Percentiles rank a stretch among this genome's conserved stretches.
phyloP scores from a whole-genome alignment of 75 land plant species.

The Pinus taeda region DNA sequence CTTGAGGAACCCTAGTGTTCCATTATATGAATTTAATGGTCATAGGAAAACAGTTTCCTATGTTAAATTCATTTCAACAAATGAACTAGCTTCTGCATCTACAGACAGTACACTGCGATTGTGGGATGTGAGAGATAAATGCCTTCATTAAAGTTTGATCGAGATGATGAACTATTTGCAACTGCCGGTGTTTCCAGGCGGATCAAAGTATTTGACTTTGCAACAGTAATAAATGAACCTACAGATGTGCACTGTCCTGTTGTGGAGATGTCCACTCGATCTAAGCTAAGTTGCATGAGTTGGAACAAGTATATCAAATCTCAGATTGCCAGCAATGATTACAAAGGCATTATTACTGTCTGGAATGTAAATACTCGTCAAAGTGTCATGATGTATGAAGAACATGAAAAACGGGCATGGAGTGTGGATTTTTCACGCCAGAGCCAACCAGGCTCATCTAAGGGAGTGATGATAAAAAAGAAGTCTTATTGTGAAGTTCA shows the following conservation, averaged over 20 bases:
- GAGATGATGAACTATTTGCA: conserved; percentile 98
- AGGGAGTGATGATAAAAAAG: conserved; percentile 99
- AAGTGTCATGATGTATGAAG: too few relatives aligned
- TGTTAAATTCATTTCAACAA: too few relatives aligned
- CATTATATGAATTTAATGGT: too few relatives aligned
- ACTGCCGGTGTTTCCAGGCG: conserved; percentile 98
- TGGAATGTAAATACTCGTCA: conserved; percentile 97
- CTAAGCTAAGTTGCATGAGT: conserved; percentile 93
- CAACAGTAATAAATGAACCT: conserved; percentile 89
- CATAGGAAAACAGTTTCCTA: too few relatives aligned
- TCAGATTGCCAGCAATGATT: conserved; percentile 96
- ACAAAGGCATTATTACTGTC: conserved; percentile 96
- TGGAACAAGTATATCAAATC: conserved; percentile 90
- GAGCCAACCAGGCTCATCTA: conserved; percentile 95
- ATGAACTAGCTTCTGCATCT: too few relatives aligned
- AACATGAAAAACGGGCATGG: too few relatives aligned
- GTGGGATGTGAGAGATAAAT: too few relatives aligned
- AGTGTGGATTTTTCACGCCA: conserved; percentile 95
- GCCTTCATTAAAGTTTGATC: too few relatives aligned
- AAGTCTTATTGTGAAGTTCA: too few relatives aligned
- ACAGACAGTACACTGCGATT: too few relatives aligned
- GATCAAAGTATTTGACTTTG: conserved; percentile 96
- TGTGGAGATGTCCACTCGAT: conserved; percentile 93
- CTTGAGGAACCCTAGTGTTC: too few relatives aligned
- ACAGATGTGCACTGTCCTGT: conserved; percentile 90